phyloP scores from a whole-genome alignment of 805 yeast genomes.

The Yarrowia osloensis region DNA sequence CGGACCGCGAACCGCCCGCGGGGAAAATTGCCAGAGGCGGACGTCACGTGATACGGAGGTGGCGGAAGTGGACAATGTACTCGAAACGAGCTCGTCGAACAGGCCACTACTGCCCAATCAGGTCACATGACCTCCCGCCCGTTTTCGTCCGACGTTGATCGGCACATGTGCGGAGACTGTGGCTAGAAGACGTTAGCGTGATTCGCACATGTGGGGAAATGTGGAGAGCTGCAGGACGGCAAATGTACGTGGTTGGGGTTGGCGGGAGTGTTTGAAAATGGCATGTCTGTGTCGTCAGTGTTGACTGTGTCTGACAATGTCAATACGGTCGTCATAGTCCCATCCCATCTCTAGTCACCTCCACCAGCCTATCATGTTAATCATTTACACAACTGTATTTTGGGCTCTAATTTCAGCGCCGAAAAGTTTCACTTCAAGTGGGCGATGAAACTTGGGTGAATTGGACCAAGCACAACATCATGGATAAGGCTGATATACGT shows the following conservation, averaged over 20 bases:
- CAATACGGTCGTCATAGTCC: too few relatives aligned
- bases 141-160: background rate
- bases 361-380: too few relatives aligned
- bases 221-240: background rate
- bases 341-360: too few relatives aligned
- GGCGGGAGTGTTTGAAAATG: too few relatives aligned
- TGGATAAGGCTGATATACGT: too few relatives aligned
- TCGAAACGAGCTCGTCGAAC: too few relatives aligned
- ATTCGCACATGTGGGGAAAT: background rate
- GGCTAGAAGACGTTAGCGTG: constrained; percentile 9
- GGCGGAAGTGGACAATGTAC: too few relatives aligned
- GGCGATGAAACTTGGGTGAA: too few relatives aligned
- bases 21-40: background rate
- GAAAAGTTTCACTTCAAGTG: background rate
- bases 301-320: too few relatives aligned
- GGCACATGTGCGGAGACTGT: constrained; percentile 13
- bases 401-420: background rate
- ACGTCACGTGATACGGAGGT: background rate
- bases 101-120: too few relatives aligned
- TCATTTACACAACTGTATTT: background rate
- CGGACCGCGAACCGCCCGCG: constrained; percentile 16
- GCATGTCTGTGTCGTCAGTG: too few relatives aligned
- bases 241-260: background rate
- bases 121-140: background rate
- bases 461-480: too few relatives aligned